Evolutionary conservation across 73 alveolate species (phyloP), one percentile per base, ranked within the genome.

Genomic region (Loxodes magnus): DNA sequence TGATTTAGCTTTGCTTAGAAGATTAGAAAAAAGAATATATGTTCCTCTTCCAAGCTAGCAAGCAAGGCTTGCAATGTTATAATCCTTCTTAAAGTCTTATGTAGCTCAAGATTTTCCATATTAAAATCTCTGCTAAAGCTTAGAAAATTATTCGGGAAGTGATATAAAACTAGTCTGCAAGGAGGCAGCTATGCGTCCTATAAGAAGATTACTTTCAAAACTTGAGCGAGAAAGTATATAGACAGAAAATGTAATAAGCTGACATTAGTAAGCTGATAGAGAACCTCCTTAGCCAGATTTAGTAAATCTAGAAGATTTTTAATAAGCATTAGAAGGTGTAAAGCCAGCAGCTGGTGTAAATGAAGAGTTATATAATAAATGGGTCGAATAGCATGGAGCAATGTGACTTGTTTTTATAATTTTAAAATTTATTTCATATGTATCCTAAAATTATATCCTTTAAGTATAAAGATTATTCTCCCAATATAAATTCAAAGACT

Each of bases 1-100:
- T 56, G 99, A 96, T 71, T 82, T 92, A 12, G 99, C 99, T 0
- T 78, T 96, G 52, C 82, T 95, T 28, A 82, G 99, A 57, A 46
- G 97, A 38, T 74, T 93, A 36, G 98, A 92, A 56, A 94, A 94
- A 55, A 86, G 99, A 60, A 68, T 56, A 37, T 7, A 3, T n/a
- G 56, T 60, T 1, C 43, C 72, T 1, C 37, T 53, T 23, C 57
- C 70, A 28, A 84, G 77, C 50, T 28, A 67, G 34, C 90, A 87
- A 56, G 97, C 97, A 26, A 90, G 97, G 79, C 92, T 83, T 43
- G 64, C 67, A 2, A 65, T 94, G 92, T 42, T 94, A 37, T 44
- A 57, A 44, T 35, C 53, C 19, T 77, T 82, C 39, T 62, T 94
- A 9, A 96, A 97, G 2, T 62, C 64, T 41, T 68, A 68, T 34